Evolutionary conservation across 148 eudicot species (phyloP), one percentile per base, ranked within the genome.

Genomic region (Polygonum aviculare): DNA sequence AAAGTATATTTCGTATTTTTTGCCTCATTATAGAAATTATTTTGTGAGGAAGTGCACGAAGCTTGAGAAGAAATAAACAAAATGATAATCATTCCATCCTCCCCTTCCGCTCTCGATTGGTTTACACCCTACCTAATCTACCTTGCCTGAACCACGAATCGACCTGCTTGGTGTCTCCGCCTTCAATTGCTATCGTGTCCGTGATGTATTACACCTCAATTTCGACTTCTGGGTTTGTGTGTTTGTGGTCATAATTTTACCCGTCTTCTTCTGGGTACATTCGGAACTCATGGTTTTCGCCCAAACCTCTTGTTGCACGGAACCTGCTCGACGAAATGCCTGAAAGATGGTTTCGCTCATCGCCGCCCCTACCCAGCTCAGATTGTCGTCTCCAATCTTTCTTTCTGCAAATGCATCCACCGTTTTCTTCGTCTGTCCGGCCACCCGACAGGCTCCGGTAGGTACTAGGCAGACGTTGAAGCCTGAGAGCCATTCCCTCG

Each of bases 321-420:
- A 48, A 87, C 49, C 57, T 85, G 90, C 86, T 87, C 78, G 91
- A 87, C 83, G 96, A 93, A 90, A 90, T 93, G 97, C 96, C 90
- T 86, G 90, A 84, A 79, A 85, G 80, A 93, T 93, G 97, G 74
- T 79, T 7, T 86, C 91, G 5, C 75, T 85, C 78, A 87, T 77
- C 55, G 18, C 77, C 33, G 70, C 74, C 59, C 55, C 84, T 22
- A 63, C 49, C 12, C 71, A 40, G 74, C 63, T 77, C 60, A 33
- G 48, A 2, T 3, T 80, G 44, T 69, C 74, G 75, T 81, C 74
- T 9, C 65, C 79, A 62, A 79, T 79, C 73, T 51, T 76, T 33
- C 57, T 52, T 39, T 73, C 22, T 81, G 78, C 85, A 83, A 92
- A 49, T 76, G 72, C 47, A 36, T 69, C 77, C 52, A 50, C 63